Conservation (phyloP, 225 moss, liverwort and hornwort genomes). For the Pseudoscleropodium purum region DNA sequence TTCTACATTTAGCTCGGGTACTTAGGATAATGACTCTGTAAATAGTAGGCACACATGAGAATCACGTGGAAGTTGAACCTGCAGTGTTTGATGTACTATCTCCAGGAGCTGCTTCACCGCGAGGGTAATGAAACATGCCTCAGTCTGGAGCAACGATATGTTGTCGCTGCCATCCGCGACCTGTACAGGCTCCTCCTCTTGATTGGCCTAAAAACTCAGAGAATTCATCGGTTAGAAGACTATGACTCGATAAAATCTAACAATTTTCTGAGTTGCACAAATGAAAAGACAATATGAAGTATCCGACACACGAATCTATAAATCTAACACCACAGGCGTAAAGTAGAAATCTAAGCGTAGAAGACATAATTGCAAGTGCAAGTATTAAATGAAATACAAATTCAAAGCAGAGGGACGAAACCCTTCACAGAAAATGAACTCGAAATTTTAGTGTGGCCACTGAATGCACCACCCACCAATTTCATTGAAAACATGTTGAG, state of each 20-base stretch:
- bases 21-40: neutral
- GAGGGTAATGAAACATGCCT: conserved; percentile 54
- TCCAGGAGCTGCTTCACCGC: conserved; percentile 57
- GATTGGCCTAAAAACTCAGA: conserved; percentile 23
- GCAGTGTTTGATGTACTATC: conserved; percentile 59
- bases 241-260: neutral
- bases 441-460: neutral
- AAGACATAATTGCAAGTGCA: neutral
- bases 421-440: neutral
- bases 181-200: conserved; percentile 20
- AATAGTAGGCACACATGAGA: neutral
- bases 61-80: conserved; percentile 36
- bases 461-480: neutral
- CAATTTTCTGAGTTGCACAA: neutral
- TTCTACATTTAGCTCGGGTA: neutral
- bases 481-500: neutral
- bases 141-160: conserved; percentile 25
- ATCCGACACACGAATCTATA: neutral
- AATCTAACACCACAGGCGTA: neutral
- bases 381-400: neutral
- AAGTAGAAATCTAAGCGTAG: neutral
- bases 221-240: neutral
- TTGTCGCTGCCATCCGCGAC: conserved; percentile 21
- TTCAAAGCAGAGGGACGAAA: neutral
- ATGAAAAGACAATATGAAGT: neutral